Evolutionary conservation across 805 yeast species (phyloP).

Genomic region (Candida sonorensis): DNA sequence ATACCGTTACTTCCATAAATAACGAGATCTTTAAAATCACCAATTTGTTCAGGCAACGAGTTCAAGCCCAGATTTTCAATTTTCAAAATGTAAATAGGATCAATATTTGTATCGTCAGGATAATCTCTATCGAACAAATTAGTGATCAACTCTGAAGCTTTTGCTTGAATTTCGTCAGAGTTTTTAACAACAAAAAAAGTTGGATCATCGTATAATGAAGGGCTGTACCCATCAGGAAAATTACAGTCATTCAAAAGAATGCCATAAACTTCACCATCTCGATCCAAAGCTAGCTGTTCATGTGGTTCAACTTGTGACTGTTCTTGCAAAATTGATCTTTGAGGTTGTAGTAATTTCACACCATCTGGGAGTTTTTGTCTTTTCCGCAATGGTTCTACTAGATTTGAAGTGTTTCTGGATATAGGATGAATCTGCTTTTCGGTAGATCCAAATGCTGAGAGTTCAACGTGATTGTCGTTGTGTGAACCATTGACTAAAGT

Average conservation of each 20-base stretch:
- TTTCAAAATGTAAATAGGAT: constrained; percentile 30
- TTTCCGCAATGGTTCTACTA: constrained; percentile 20
- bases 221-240: constrained; percentile 23
- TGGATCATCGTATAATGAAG: constrained; percentile 28
- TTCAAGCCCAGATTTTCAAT: constrained; percentile 41
- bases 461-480: too few species aligned
- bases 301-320: background rate
- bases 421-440: constrained; percentile 4
- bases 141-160: constrained; percentile 37
- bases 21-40: constrained; percentile 51
- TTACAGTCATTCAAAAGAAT: constrained; percentile 21
- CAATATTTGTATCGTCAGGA: constrained; percentile 22
- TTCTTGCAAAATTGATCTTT: background rate
- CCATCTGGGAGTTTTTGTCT: constrained; percentile 15
- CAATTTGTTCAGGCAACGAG: constrained; percentile 50
- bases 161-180: constrained; percentile 13
- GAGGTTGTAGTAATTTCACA: constrained; percentile 1
- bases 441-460: too few species aligned
- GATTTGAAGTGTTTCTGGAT: constrained; percentile 12
- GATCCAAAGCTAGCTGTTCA: constrained; percentile 43
- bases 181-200: constrained; percentile 25
- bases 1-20: constrained; percentile 30
- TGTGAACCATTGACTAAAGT: constrained; percentile 7
- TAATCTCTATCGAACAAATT: constrained; percentile 36
- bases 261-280: constrained; percentile 34